Conservation (phyloP, 768 basidiomycete genomes). For the Leucocoprinus sp. region DNA sequence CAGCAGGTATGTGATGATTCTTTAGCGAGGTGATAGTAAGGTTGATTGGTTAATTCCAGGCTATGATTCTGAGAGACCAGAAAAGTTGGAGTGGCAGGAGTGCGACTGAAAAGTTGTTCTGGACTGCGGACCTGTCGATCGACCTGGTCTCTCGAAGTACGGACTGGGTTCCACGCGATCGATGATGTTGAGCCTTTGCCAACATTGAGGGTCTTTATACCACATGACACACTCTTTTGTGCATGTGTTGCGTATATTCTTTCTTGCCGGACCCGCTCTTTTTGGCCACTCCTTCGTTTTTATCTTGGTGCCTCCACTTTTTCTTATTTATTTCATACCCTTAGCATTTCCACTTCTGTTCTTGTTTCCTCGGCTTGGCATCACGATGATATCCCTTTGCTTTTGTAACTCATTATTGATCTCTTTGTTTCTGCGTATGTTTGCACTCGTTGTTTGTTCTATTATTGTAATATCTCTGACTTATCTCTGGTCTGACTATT, state of each 20-base stretch:
- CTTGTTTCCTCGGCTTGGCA: too few species aligned
- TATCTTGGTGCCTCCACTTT: constrained; percentile 8
- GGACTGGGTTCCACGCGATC: constrained; percentile 80
- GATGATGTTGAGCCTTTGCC: too few species aligned
- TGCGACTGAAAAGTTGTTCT: constrained; percentile 87
- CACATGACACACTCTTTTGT: too few species aligned
- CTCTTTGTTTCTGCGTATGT: constrained; percentile 6
- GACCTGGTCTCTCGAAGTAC: constrained; percentile 79
- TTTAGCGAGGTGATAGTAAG: not conserved
- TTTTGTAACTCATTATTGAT: constrained; percentile 10
- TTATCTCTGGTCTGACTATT: too few species aligned
- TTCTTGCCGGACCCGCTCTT: too few species aligned
- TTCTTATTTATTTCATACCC: constrained; percentile 2
- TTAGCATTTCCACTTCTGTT: too few species aligned
- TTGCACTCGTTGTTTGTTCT: too few species aligned
- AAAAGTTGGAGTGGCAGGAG: constrained; percentile 92
- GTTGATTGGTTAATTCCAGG: constrained; percentile 36
- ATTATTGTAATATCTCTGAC: too few species aligned
- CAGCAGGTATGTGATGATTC: constrained; percentile 64
- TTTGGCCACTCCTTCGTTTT: constrained; percentile 10
- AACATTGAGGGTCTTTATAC: too few species aligned
- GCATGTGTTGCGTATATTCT: too few species aligned
- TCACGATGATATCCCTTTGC: too few species aligned
- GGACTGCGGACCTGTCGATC: constrained; percentile 85
- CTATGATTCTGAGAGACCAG: constrained; percentile 93